These are phyloP conservation scores for Penicillium paradoxum DNA, from an alignment of 495 filamentous ascomycete genomes.

Conservation along the genomic window DNA sequence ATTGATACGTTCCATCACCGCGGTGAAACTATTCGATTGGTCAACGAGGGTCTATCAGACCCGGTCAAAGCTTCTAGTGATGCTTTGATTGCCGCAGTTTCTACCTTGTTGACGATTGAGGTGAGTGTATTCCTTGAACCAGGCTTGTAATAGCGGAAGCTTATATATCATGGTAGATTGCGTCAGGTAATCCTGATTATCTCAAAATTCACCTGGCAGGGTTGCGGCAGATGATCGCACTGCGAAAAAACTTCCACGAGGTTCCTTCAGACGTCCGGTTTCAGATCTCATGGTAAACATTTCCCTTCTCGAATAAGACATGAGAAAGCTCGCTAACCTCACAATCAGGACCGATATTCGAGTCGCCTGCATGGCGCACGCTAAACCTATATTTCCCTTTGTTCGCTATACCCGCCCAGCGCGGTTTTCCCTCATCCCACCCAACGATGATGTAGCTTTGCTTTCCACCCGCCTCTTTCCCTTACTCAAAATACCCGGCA, in stretches of 20 bases:
- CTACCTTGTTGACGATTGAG: slow-evolving; percentile 43
- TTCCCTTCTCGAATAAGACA: not conserved
- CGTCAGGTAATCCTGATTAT: slow-evolving; percentile 43
- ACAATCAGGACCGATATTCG: slow-evolving; percentile 42
- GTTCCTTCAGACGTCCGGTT: slow-evolving; percentile 39
- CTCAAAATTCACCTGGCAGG: slow-evolving; percentile 46
- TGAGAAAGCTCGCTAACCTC: slow-evolving; percentile 5
- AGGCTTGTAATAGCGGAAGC: not conserved
- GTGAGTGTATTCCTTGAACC: slow-evolving; percentile 19
- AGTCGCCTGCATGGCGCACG: slow-evolving; percentile 41
- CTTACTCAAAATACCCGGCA: slow-evolving; percentile 36
- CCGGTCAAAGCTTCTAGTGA: slow-evolving; percentile 42
- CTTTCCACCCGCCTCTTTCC: slow-evolving; percentile 35
- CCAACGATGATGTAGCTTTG: slow-evolving; percentile 31
- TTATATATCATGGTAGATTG: slow-evolving; percentile 29
- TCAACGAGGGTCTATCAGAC: slow-evolving; percentile 42
- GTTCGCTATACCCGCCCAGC: slow-evolving; percentile 36
- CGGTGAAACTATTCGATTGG: slow-evolving; percentile 44
- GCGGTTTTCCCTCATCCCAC: slow-evolving; percentile 31
- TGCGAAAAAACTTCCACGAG: slow-evolving; percentile 41
- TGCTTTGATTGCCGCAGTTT: slow-evolving; percentile 43
- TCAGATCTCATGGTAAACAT: slow-evolving; percentile 43
- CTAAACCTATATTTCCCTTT: slow-evolving; percentile 46
- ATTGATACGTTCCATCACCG: slow-evolving; percentile 43
- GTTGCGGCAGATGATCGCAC: slow-evolving; percentile 42